Conservation (phyloP, 495 filamentous ascomycete genomes). For the Aspergillus steynii region DNA sequence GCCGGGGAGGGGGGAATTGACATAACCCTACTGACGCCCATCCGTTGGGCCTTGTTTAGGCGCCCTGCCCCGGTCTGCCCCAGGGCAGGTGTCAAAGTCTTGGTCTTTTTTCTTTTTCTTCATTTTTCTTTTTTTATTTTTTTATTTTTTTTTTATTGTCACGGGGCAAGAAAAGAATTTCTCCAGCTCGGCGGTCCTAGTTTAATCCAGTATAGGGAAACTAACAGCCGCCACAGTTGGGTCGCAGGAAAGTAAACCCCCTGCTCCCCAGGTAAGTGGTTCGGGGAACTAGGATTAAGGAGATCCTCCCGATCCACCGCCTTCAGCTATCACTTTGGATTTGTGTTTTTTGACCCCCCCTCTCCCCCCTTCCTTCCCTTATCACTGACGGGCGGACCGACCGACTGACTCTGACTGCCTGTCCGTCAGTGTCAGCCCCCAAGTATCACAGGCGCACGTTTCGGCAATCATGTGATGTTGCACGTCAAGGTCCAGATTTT, state of each 20-base stretch:
- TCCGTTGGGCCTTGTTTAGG: slow-evolving; percentile 10
- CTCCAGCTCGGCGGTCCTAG: background rate
- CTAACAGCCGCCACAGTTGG: slow-evolving; percentile 18
- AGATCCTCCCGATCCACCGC: slow-evolving; percentile 19
- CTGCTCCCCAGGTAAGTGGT: slow-evolving; percentile 20
- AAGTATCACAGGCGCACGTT: slow-evolving; percentile 21
- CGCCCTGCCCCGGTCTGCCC: slow-evolving; percentile 4
- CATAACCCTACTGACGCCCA: slow-evolving; percentile 1
- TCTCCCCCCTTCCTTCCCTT: background rate
- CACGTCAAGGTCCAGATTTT: slow-evolving; percentile 19
- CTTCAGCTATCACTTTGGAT: slow-evolving; percentile 13
- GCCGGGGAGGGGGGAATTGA: background rate
- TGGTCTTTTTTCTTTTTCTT: background rate
- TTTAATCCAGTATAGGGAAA: slow-evolving; percentile 4
- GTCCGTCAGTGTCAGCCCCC: slow-evolving; percentile 14
- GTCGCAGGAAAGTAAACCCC: slow-evolving; percentile 6
- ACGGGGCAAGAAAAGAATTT: slow-evolving; percentile 16
- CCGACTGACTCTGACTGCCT: background rate
- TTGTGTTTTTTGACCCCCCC: background rate
- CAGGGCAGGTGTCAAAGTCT: slow-evolving; percentile 1
- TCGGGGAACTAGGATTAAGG: slow-evolving; percentile 20
- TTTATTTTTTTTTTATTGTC: slow-evolving; percentile 15
- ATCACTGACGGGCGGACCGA: slow-evolving; percentile 1
- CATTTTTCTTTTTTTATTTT: slow-evolving; percentile 9
- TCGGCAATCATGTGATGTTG: slow-evolving; percentile 25